Conservation (phyloP, 352 stramenopile genomes). For the Globisporangium polare region DNA sequence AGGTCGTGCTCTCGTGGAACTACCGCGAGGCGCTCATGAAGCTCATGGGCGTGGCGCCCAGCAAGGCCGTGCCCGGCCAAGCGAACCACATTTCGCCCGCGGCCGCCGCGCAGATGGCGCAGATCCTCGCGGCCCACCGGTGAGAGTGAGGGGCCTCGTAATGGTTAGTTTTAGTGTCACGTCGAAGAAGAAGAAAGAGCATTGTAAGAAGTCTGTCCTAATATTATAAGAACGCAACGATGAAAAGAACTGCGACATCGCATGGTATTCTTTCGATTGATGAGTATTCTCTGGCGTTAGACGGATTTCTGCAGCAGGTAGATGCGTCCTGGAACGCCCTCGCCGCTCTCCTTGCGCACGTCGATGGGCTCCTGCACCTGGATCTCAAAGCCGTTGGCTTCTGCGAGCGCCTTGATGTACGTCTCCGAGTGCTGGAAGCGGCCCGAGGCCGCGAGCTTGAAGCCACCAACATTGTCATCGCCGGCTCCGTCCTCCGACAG, state of each 20-base stretch:
- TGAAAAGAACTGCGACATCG: too few species aligned
- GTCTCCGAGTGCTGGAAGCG: slow-evolving; percentile 70
- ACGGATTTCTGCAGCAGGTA: slow-evolving; percentile 42
- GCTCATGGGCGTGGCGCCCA: slow-evolving; percentile 53
- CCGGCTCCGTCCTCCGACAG: slow-evolving; percentile 14
- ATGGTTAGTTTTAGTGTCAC: not conserved
- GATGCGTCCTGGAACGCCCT: slow-evolving; percentile 61
- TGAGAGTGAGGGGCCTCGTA: too few species aligned
- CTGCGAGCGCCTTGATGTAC: slow-evolving; percentile 52
- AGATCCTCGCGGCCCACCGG: slow-evolving; percentile 16
- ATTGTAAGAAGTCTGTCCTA: slow-evolving; percentile 7
- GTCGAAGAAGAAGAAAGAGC: not conserved
- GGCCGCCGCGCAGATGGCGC: slow-evolving; percentile 1
- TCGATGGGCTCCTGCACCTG: slow-evolving; percentile 34
- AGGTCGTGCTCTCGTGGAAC: slow-evolving; percentile 74
- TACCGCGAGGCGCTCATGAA: slow-evolving; percentile 69
- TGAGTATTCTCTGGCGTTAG: not conserved
- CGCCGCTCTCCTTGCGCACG: slow-evolving; percentile 70
- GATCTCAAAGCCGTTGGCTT: slow-evolving; percentile 36
- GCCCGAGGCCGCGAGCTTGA: slow-evolving; percentile 60
- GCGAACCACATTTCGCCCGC: slow-evolving; percentile 7
- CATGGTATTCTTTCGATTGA: not conserved
- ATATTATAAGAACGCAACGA: slow-evolving; percentile 3
- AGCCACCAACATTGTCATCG: slow-evolving; percentile 21
- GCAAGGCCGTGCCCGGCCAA: slow-evolving; percentile 20